Evolutionary conservation across 2,329 filamentous ascomycete species (phyloP).

Genomic region (Neobulgaria alba): DNA sequence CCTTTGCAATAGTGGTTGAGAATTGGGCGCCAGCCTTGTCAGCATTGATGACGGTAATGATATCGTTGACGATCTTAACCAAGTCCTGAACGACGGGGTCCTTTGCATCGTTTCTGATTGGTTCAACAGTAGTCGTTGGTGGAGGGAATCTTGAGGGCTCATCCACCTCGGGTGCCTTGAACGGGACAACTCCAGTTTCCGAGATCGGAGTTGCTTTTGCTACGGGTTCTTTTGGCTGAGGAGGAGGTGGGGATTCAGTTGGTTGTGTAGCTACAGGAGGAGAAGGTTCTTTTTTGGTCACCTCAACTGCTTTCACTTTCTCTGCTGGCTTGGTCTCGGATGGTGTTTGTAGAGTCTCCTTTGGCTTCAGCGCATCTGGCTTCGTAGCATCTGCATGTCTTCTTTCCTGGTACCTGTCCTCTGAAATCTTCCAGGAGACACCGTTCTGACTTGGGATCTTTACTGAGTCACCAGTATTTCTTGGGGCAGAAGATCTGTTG

Average conservation of each 20-base stretch:
- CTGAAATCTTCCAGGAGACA: slow-evolving; percentile 68
- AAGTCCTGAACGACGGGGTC: slow-evolving; percentile 89
- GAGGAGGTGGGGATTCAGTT: slow-evolving; percentile 15
- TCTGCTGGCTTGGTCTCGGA: slow-evolving; percentile 21
- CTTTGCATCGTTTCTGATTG: slow-evolving; percentile 63
- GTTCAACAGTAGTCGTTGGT: slow-evolving; percentile 61
- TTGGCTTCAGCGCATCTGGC: slow-evolving; percentile 17
- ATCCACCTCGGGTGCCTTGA: slow-evolving; percentile 52
- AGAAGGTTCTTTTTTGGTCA: slow-evolving; percentile 26
- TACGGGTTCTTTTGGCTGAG: slow-evolving; percentile 14
- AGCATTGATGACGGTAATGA: slow-evolving; percentile 87
- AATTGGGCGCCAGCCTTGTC: slow-evolving; percentile 74
- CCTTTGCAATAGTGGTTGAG: slow-evolving; percentile 68
- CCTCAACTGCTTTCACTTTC: slow-evolving; percentile 29
- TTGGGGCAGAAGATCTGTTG: slow-evolving; percentile 20
- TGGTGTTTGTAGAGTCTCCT: slow-evolving; percentile 24
- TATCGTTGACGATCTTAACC: slow-evolving; percentile 90
- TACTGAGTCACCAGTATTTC: slow-evolving; percentile 59
- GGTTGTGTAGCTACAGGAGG: slow-evolving; percentile 13
- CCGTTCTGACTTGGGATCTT: slow-evolving; percentile 81
- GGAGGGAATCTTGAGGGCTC: slow-evolving; percentile 57
- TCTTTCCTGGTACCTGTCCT: slow-evolving; percentile 46
- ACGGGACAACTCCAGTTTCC: slow-evolving; percentile 5
- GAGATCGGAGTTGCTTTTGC: slow-evolving; percentile 2
- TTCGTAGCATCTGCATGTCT: slow-evolving; percentile 52